These are phyloP conservation scores for Fragaria nilgerrensis DNA, from an alignment of 306 rosid genomes.

Conservation along the genomic window DNA sequence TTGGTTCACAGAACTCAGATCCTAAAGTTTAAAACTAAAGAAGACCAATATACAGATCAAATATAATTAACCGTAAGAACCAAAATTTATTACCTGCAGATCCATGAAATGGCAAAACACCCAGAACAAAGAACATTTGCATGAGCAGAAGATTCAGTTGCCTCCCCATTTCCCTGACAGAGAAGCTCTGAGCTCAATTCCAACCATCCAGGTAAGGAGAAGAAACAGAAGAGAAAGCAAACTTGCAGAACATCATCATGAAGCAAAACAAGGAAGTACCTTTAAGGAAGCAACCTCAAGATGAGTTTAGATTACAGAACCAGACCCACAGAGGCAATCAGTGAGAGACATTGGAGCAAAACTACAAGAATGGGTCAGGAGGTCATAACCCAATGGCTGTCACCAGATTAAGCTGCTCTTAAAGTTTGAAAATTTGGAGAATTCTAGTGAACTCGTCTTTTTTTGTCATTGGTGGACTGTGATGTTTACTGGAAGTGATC, in stretches of 20 bases:
- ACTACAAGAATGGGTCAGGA: slow-evolving; percentile 31
- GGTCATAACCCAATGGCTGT: slow-evolving; percentile 25
- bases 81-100: slow-evolving; percentile 63
- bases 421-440: slow-evolving; percentile 38
- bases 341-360: slow-evolving; percentile 17
- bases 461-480: slow-evolving; percentile 22
- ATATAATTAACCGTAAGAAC: slow-evolving; percentile 5
- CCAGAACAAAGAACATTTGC: slow-evolving; percentile 42
- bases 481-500: slow-evolving; percentile 32
- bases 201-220: slow-evolving; percentile 24
- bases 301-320: slow-evolving; percentile 28
- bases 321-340: slow-evolving; percentile 44
- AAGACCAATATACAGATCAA: slow-evolving; percentile 14
- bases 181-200: slow-evolving; percentile 32
- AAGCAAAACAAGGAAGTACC: slow-evolving; percentile 37
- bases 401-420: slow-evolving; percentile 16
- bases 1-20: slow-evolving; percentile 22
- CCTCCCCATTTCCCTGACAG: slow-evolving; percentile 46
- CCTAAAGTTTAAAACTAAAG: slow-evolving; percentile 12
- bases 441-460: slow-evolving; percentile 25
- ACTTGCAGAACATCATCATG: slow-evolving; percentile 30
- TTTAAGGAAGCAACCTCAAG: slow-evolving; percentile 34
- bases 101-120: slow-evolving; percentile 43
- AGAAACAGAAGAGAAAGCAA: slow-evolving; percentile 27
- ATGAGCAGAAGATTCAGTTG: slow-evolving; percentile 43